Conservation (phyloP, 306 rosid genomes). For the Inga leiocalycina region DNA sequence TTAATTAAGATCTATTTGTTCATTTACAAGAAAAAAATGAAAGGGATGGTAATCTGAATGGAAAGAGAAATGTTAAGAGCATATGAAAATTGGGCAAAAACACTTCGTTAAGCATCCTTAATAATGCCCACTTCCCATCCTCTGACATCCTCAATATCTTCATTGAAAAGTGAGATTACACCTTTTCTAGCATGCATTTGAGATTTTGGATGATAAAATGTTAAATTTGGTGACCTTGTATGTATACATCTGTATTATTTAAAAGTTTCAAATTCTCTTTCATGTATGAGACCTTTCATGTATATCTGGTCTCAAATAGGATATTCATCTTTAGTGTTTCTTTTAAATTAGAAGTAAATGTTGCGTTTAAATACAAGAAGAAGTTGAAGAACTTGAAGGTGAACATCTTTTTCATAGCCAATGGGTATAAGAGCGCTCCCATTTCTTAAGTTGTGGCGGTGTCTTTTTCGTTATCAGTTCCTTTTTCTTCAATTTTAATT, state of each 20-base stretch:
- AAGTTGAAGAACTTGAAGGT: constrained; percentile 92
- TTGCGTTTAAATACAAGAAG: constrained; percentile 61
- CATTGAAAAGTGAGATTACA: background rate
- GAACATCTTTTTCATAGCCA: constrained; percentile 93
- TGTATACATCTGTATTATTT: background rate
- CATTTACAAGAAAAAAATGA: constrained; percentile 47
- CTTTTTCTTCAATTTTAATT: no score
- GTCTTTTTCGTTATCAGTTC: no score
- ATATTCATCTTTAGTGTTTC: constrained; percentile 18
- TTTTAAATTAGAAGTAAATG: constrained; percentile 14
- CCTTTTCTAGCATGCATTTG: background rate
- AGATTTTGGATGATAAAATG: background rate
- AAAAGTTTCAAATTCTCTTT: background rate
- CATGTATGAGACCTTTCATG: no score
- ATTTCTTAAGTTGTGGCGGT: background rate
- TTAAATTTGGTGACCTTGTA: background rate
- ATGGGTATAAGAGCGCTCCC: constrained; percentile 61
- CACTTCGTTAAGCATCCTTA: constrained; percentile 30
- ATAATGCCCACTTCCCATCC: constrained; percentile 37
- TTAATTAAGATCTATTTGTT: background rate
- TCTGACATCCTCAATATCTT: constrained; percentile 14
- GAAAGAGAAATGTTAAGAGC: constrained; percentile 42
- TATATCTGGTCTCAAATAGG: background rate
- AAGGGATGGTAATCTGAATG: constrained; percentile 66
- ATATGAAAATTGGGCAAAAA: constrained; percentile 36